phyloP scores from a whole-genome alignment of 1,139 yeast species.

The Zygoascus sp. region DNA sequence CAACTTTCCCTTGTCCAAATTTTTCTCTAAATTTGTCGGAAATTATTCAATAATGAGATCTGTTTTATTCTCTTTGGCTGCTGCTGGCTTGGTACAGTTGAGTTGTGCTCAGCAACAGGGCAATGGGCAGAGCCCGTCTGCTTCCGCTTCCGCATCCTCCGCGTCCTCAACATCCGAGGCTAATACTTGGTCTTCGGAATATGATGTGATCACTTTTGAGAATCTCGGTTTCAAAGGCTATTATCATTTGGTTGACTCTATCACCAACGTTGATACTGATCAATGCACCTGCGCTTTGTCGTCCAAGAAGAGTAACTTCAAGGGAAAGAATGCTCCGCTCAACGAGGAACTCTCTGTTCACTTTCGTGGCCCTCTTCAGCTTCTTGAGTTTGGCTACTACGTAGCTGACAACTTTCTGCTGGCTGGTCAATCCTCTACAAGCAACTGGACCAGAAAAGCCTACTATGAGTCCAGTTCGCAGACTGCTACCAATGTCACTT shows the following conservation, averaged over 20 bases:
- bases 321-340: conserved; percentile 75
- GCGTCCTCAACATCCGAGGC: background rate
- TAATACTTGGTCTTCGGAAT: conserved; percentile 18
- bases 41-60: background rate
- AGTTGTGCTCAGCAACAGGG: background rate
- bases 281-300: conserved; percentile 52
- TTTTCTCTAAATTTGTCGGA: background rate
- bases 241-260: conserved; percentile 44
- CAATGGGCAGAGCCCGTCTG: too few species aligned
- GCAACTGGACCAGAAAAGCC: conserved; percentile 68
- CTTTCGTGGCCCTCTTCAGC: conserved; percentile 84
- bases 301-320: conserved; percentile 42
- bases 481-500: conserved; percentile 63
- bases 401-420: conserved; percentile 21
- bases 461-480: conserved; percentile 60
- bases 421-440: conserved; percentile 26
- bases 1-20: too few species aligned
- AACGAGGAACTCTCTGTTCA: conserved; percentile 88
- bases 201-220: conserved; percentile 46
- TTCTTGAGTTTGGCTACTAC: conserved; percentile 74
- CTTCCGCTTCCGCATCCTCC: too few species aligned
- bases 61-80: background rate
- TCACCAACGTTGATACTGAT: conserved; percentile 50
- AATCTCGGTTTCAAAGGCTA: conserved; percentile 66
- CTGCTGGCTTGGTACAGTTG: background rate